A percentile compares a stretch with the other conserved stretches of the same genome.
These are phyloP conservation scores for Fusarium mexicanum DNA, from an alignment of 2,329 filamentous ascomycete genomes.

Conservation along the genomic window DNA sequence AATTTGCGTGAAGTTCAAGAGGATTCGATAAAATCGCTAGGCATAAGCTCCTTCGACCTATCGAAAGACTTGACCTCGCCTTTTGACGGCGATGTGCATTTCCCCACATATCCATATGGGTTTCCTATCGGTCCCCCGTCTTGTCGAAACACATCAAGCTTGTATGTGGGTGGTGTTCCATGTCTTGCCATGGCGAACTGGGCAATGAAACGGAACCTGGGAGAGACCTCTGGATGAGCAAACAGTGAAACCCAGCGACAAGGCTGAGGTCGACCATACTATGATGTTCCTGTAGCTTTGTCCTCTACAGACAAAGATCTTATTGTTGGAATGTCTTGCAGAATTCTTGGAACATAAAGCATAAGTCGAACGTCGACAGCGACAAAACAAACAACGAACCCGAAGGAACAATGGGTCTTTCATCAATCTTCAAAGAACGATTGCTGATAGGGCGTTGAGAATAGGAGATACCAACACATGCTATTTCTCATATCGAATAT, in stretches of 20 bases:
- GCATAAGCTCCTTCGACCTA: not conserved
- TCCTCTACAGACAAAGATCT: constrained; percentile 1
- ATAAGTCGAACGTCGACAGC: not conserved
- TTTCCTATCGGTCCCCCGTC: not conserved
- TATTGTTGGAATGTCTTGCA: not conserved
- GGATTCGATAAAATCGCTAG: not conserved
- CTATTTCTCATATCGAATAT: not conserved
- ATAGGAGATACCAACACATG: constrained; percentile 2
- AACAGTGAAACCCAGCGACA: not conserved
- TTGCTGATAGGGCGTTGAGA: not conserved
- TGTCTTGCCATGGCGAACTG: not conserved
- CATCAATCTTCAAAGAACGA: not conserved
- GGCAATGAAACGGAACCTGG: not conserved
- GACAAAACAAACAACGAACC: not conserved
- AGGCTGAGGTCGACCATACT: not conserved
- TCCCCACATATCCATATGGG: not conserved
- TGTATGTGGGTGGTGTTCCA: not conserved
- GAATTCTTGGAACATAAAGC: not conserved
- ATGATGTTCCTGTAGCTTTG: not conserved
- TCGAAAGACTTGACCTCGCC: not conserved
- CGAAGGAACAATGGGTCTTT: constrained; percentile 6
- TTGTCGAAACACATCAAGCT: not conserved
- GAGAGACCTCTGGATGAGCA: not conserved
- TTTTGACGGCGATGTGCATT: not conserved
- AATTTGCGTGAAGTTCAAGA: not conserved